phyloP scores from a whole-genome alignment of 179 eudicot species.

The Spergularia azorica region DNA sequence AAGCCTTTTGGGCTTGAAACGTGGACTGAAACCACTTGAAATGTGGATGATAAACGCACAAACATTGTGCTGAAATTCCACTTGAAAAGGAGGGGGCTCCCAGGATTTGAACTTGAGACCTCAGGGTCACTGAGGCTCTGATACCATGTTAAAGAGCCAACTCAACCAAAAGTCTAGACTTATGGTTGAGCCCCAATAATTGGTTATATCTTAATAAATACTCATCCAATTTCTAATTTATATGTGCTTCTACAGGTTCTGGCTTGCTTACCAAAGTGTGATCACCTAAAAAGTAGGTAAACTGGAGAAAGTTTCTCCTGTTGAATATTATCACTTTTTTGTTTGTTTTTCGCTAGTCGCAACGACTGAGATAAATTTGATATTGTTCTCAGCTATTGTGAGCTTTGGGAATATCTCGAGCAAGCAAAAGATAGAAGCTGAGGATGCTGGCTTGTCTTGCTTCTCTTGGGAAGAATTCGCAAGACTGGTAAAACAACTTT shows the following conservation, averaged over 20 bases:
- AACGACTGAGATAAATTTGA: not conserved
- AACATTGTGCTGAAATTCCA: too few species aligned
- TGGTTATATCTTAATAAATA: too few species aligned
- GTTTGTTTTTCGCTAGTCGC: too few species aligned
- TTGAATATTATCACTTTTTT: not conserved
- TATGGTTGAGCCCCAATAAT: too few species aligned
- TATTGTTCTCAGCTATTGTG: constrained; percentile 59
- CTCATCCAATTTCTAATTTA: not conserved
- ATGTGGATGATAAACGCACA: too few species aligned
- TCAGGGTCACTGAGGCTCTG: too few species aligned
- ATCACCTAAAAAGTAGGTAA: constrained; percentile 73
- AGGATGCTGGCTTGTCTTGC: constrained; percentile 64
- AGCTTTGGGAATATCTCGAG: constrained; percentile 71
- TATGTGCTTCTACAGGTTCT: constrained; percentile 57
- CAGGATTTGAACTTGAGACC: too few species aligned
- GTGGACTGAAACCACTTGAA: too few species aligned
- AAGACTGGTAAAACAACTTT: constrained; percentile 47
- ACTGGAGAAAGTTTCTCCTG: not conserved
- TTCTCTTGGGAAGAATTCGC: constrained; percentile 88
- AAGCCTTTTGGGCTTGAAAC: too few species aligned
- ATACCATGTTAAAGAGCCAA: too few species aligned
- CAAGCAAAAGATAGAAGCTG: constrained; percentile 68
- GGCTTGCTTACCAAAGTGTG: constrained; percentile 63
- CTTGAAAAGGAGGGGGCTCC: too few species aligned
- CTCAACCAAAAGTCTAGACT: too few species aligned